Conservation (phyloP, 331 rosid species). For the Pyrus hybrid region DNA sequence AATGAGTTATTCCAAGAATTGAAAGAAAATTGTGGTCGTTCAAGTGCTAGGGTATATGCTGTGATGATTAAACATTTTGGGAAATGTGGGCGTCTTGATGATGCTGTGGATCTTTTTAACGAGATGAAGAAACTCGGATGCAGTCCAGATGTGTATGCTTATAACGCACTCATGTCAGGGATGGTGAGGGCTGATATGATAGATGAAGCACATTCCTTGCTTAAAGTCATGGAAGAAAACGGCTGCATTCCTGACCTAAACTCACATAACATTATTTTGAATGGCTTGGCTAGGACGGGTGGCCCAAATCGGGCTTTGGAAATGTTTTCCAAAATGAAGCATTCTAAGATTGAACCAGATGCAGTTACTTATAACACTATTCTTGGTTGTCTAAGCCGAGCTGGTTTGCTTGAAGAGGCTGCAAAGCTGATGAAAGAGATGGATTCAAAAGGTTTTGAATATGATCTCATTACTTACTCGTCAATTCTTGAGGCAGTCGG, state of each 20-base stretch:
- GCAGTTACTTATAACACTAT: constrained; percentile 79
- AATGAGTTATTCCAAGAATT: constrained; percentile 83
- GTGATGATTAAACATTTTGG: constrained; percentile 98
- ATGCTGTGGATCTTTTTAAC: constrained; percentile 64
- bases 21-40: constrained; percentile 77
- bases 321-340: constrained; percentile 65
- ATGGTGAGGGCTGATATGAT: constrained; percentile 78
- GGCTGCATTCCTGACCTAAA: constrained; percentile 72
- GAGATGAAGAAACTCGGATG: constrained; percentile 88
- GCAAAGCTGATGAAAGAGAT: constrained; percentile 90
- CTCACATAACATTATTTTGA: constrained; percentile 74
- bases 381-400: constrained; percentile 87
- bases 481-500: constrained; percentile 95
- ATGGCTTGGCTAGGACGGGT: constrained; percentile 73
- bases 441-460: constrained; percentile 60
- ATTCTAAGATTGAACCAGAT: constrained; percentile 58
- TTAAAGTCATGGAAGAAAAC: constrained; percentile 71
- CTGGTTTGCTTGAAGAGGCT: constrained; percentile 90
- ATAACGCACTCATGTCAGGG: constrained; percentile 97
- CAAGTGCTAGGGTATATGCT: constrained; percentile 92
- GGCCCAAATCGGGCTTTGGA: constrained; percentile 74
- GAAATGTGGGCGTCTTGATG: constrained; percentile 69
- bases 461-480: constrained; percentile 77
- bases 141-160: constrained; percentile 71
- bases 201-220: constrained; percentile 64